A percentile compares a stretch with the other conserved stretches of the same genome.
Evolutionary conservation across 2,329 filamentous ascomycete genomes (phyloP).

Genomic region (Colletotrichum somersetense): DNA sequence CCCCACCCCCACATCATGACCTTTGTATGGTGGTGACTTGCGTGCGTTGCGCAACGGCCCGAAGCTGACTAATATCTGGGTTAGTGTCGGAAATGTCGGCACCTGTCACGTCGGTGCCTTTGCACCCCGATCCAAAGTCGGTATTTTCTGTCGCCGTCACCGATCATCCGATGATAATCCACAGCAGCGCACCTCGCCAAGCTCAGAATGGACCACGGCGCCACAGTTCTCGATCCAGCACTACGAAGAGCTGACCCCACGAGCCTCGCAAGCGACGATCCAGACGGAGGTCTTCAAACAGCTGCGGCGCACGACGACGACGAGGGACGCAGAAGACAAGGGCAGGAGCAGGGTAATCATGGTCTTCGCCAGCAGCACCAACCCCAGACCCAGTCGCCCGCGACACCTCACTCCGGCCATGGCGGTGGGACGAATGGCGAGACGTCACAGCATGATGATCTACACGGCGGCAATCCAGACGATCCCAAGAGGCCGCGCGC

Average conservation of each 20-base stretch:
- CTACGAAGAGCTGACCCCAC: conserved; percentile 27
- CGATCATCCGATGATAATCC: conserved; percentile 35
- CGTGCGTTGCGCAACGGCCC: background rate
- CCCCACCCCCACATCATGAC: background rate
- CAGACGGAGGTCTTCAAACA: background rate
- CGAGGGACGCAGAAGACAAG: background rate
- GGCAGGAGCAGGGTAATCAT: conserved; percentile 17
- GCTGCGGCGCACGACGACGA: conserved; percentile 11
- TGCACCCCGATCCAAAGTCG: conserved; percentile 28
- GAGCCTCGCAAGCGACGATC: conserved; percentile 5
- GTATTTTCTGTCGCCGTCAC: conserved; percentile 39
- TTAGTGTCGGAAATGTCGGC: conserved; percentile 37
- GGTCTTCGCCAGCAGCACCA: conserved; percentile 3
- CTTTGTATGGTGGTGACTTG: background rate
- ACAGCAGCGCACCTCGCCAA: conserved; percentile 21
- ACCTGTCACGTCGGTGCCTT: conserved; percentile 11
- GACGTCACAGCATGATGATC: conserved; percentile 29
- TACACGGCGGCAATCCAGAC: conserved; percentile 41
- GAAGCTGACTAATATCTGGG: conserved; percentile 31
- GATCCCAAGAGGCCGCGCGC: conserved; percentile 78
- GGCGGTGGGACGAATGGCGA: conserved; percentile 22
- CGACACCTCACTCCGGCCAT: conserved; percentile 32
- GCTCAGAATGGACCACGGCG: conserved; percentile 35
- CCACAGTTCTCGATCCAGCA: conserved; percentile 39
- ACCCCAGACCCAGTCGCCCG: conserved; percentile 25